Conservation (phyloP, 345 rosid species). For the Brassica juncea region DNA sequence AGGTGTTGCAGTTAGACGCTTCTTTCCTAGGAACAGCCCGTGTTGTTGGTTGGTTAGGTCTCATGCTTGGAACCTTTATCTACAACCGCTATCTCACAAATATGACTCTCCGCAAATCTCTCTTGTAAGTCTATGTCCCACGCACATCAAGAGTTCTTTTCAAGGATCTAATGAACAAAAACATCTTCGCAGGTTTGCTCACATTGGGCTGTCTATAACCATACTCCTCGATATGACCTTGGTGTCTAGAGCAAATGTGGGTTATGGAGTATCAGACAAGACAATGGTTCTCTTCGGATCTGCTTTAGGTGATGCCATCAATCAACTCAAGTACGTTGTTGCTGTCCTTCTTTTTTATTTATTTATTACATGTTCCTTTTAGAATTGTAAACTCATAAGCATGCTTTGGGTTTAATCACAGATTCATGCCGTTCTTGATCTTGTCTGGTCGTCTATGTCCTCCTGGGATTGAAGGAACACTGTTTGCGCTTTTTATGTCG, state of each 20-base stretch:
- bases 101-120: slow-evolving; percentile 76
- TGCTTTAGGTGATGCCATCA: slow-evolving; percentile 84
- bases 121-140: slow-evolving; percentile 54
- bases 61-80: slow-evolving; percentile 81
- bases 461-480: slow-evolving; percentile 95
- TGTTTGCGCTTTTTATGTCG: slow-evolving; percentile 95
- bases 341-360: neutral
- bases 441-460: slow-evolving; percentile 95
- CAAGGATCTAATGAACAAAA: slow-evolving; percentile 22
- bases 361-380: neutral
- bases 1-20: slow-evolving; percentile 78
- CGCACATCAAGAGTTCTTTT: neutral
- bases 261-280: slow-evolving; percentile 77
- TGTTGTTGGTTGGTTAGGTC: slow-evolving; percentile 93
- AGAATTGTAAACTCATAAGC: neutral
- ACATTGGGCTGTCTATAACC: slow-evolving; percentile 62
- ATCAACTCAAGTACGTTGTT: slow-evolving; percentile 80
- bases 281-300: slow-evolving; percentile 87
- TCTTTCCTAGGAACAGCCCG: slow-evolving; percentile 85
- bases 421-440: slow-evolving; percentile 97
- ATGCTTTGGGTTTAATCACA: slow-evolving; percentile 36
- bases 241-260: slow-evolving; percentile 60
- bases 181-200: slow-evolving; percentile 72
- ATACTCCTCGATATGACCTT: slow-evolving; percentile 70
- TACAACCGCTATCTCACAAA: slow-evolving; percentile 72